Evolutionary conservation across 2,329 filamentous ascomycete species (phyloP).

Genomic region (Sporothrix inflata): DNA sequence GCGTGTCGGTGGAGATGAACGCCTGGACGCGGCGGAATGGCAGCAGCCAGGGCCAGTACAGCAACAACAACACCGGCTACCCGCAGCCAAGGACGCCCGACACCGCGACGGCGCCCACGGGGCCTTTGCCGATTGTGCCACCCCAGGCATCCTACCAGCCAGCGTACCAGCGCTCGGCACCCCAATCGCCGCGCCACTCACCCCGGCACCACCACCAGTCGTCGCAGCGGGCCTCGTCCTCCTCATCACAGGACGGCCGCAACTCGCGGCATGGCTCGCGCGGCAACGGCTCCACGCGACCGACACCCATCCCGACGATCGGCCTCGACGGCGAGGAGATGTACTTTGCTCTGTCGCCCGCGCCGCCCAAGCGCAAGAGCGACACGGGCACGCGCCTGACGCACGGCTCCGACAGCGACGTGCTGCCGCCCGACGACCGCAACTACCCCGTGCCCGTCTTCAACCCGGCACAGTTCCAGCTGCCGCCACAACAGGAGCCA

Average conservation of each 20-base stretch:
- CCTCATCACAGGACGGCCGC: conserved; percentile 18
- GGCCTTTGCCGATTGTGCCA: background rate
- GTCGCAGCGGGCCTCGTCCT: background rate
- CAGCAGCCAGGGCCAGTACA: background rate
- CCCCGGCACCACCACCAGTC: background rate
- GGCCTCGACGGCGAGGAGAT: conserved; percentile 23
- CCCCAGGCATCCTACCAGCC: background rate
- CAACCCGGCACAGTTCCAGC: background rate
- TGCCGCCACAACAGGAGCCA: conserved; percentile 10
- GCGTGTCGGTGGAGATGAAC: conserved; percentile 23
- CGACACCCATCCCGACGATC: conserved; percentile 11
- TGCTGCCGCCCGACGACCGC: conserved; percentile 30
- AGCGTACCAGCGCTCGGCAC: background rate
- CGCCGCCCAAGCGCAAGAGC: conserved; percentile 24
- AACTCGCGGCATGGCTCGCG: conserved; percentile 14
- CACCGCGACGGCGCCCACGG: background rate
- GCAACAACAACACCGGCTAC: background rate
- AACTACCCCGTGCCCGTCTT: conserved; percentile 24
- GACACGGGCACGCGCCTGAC: conserved; percentile 26
- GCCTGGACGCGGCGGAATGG: background rate
- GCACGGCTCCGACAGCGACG: conserved; percentile 28
- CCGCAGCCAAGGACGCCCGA: conserved; percentile 6
- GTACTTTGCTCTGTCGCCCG: conserved; percentile 28
- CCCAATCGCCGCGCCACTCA: background rate
- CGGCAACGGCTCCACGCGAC: background rate